Conservation (phyloP, 2,329 filamentous ascomycete species). For the Trichoderma koningii region DNA sequence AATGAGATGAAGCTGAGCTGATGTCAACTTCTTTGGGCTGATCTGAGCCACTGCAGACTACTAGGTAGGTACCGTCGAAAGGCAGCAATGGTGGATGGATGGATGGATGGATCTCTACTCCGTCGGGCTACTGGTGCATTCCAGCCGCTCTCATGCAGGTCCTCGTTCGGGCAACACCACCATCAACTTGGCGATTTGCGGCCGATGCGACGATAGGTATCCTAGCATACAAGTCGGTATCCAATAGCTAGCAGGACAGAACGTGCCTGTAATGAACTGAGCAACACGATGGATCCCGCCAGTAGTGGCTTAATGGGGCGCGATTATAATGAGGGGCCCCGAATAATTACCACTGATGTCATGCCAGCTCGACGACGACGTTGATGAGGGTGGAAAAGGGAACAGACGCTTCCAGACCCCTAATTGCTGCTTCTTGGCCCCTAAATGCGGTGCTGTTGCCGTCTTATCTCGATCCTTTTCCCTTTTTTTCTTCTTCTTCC, state of each 20-base stretch:
- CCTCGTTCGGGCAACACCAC: neutral
- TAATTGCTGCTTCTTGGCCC: slow-evolving; percentile 8
- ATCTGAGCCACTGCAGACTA: neutral
- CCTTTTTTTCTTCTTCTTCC: neutral
- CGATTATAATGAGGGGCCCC: slow-evolving; percentile 8
- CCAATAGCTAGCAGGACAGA: neutral
- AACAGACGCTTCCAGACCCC: slow-evolving; percentile 3
- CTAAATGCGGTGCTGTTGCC: neutral
- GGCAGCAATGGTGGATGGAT: neutral
- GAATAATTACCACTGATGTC: slow-evolving; percentile 28
- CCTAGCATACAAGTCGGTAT: too few species aligned
- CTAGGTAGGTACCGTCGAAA: too few species aligned
- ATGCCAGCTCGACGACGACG: slow-evolving; percentile 26
- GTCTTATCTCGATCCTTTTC: neutral
- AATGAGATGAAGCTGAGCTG: neutral
- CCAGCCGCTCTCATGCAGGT: neutral
- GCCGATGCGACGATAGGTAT: neutral
- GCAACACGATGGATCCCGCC: neutral
- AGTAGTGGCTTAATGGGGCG: slow-evolving; percentile 8
- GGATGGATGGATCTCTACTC: neutral
- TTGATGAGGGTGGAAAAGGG: neutral
- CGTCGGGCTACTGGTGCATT: neutral
- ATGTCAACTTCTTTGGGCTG: slow-evolving; percentile 5
- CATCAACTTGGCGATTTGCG: neutral
- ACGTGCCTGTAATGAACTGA: neutral